A percentile compares a stretch with the other conserved stretches of the same genome.
These are phyloP conservation scores for Psilocybe subaeruginosa DNA, from an alignment of 768 basidiomycete species.

Conservation along the genomic window DNA sequence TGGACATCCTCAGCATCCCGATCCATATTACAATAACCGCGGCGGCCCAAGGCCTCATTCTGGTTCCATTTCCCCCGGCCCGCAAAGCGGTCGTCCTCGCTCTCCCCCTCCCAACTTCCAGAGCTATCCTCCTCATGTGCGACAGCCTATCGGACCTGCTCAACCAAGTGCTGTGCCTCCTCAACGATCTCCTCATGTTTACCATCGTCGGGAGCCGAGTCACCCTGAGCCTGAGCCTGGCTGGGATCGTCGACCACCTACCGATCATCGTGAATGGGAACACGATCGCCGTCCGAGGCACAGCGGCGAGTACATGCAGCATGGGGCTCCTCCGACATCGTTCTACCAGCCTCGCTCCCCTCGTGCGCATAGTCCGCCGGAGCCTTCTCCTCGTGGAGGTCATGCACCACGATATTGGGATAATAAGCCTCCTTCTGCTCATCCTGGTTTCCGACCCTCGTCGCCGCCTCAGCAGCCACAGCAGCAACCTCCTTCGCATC, in stretches of 20 bases:
- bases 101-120: conserved; percentile 54
- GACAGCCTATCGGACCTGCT: conserved; percentile 55
- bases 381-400: conserved; percentile 60
- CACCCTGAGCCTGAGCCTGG: conserved; percentile 55
- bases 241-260: conserved; percentile 65
- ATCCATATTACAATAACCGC: conserved; percentile 57
- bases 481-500: conserved; percentile 30
- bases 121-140: conserved; percentile 45
- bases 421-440: conserved; percentile 48
- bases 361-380: conserved; percentile 52
- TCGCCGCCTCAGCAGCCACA: conserved; percentile 35
- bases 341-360: conserved; percentile 49
- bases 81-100: conserved; percentile 53
- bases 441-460: conserved; percentile 31
- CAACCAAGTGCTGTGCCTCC: conserved; percentile 45
- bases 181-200: conserved; percentile 65
- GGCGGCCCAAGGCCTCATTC: conserved; percentile 53
- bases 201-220: conserved; percentile 51
- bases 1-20: conserved; percentile 50
- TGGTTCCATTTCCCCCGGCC: conserved; percentile 62
- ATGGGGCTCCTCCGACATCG: conserved; percentile 28
- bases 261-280: conserved; percentile 59
- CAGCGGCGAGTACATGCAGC: conserved; percentile 43
- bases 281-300: conserved; percentile 47
- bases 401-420: conserved; percentile 64